phyloP scores from a whole-genome alignment of 108 stramenopile species.

The Pelagomonas calceolata region DNA sequence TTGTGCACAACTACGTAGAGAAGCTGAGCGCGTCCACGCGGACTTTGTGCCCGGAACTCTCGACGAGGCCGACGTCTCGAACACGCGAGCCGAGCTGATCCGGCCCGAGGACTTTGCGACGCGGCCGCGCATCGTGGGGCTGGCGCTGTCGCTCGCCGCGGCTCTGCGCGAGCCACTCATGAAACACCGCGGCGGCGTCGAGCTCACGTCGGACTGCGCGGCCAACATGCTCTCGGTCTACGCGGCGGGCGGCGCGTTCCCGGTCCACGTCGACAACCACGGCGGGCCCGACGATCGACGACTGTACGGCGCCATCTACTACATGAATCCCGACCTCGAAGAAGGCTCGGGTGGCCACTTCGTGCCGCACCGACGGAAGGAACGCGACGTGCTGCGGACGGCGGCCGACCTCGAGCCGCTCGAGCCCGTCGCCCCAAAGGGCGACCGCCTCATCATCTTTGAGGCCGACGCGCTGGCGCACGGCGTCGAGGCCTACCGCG shows the following conservation, averaged over 20 bases:
- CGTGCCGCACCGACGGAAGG: too few relatives aligned
- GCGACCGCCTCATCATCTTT: not conserved
- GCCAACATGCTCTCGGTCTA: too few relatives aligned
- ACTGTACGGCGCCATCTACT: not conserved
- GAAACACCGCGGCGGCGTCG: not conserved
- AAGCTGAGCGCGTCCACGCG: not conserved
- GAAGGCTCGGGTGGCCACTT: not conserved
- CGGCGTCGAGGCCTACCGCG: not conserved
- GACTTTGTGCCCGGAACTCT: not conserved
- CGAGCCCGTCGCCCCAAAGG: not conserved
- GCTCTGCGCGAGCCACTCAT: too few relatives aligned
- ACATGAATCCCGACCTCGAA: not conserved
- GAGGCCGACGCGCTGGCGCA: not conserved
- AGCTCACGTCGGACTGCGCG: too few relatives aligned
- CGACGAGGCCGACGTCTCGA: not conserved
- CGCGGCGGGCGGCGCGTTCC: not conserved
- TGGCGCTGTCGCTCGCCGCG: not conserved
- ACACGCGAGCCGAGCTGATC: not conserved
- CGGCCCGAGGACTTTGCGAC: too few relatives aligned
- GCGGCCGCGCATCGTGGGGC: not conserved
- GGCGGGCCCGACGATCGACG: not conserved
- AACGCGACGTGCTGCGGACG: not conserved
- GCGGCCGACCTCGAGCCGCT: not conserved
- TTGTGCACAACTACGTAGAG: not conserved
- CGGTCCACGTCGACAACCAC: not conserved